These are phyloP conservation scores for Penicillium sumatraense DNA, from an alignment of 2,329 filamentous ascomycete genomes.

Conservation along the genomic window DNA sequence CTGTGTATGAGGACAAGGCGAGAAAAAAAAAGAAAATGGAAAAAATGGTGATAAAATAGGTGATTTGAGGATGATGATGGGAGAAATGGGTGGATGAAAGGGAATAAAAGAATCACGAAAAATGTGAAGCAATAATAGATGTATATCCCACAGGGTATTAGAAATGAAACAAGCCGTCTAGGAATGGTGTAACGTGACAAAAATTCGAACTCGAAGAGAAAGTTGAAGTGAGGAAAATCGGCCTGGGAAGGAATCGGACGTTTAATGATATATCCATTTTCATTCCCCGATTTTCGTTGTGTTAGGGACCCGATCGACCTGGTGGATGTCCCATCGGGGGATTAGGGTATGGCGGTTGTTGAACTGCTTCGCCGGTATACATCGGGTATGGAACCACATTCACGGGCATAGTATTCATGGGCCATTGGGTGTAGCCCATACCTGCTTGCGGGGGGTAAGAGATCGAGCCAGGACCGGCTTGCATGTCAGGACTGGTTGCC, in stretches of 20 bases:
- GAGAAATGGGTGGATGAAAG: conserved; percentile 16
- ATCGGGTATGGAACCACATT: conserved; percentile 39
- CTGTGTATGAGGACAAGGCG: conserved; percentile 30
- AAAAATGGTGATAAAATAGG: conserved; percentile 11
- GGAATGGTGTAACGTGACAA: conserved; percentile 26
- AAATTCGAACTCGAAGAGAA: conserved; percentile 11
- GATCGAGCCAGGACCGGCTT: conserved; percentile 31
- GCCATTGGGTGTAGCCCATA: conserved; percentile 37
- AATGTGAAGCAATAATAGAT: neutral
- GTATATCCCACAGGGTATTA: conserved; percentile 30
- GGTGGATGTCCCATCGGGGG: conserved; percentile 39
- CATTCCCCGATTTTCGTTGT: neutral
- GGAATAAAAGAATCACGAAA: conserved; percentile 9
- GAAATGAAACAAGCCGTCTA: conserved; percentile 33
- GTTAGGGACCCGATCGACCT: conserved; percentile 31
- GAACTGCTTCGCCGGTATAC: conserved; percentile 32
- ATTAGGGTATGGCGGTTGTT: conserved; percentile 32
- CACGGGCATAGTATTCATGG: conserved; percentile 35
- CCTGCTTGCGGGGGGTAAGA: conserved; percentile 35
- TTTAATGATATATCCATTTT: neutral
- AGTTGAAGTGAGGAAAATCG: neutral
- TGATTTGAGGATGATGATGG: conserved; percentile 20
- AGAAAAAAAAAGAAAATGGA: conserved; percentile 18
- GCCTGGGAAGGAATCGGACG: neutral
- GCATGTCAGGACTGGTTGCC: conserved; percentile 28